Evolutionary conservation across 176 grass and related monocot species (phyloP).

Genomic region (Pontederia paniculata): DNA sequence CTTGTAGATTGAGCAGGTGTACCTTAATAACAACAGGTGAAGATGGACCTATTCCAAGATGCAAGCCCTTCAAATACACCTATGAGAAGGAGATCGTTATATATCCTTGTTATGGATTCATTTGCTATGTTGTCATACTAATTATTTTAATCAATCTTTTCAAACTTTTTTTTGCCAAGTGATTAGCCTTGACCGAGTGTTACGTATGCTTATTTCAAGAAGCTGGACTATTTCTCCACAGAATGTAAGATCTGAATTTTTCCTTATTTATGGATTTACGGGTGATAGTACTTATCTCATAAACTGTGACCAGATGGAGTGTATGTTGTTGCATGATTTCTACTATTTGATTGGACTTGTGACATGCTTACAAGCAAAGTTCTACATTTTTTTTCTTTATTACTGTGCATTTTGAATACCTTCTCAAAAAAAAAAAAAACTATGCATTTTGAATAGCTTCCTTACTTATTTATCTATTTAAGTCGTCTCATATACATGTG

Average conservation of each 20-base stretch:
- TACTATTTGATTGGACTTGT: no score
- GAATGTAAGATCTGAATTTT: constrained; percentile 55
- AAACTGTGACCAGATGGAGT: no score
- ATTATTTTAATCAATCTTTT: neutral
- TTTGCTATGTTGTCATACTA: constrained; percentile 9
- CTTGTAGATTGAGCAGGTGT: constrained; percentile 90
- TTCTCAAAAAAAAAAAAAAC: no score
- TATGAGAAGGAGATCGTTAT: constrained; percentile 99
- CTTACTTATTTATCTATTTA: no score
- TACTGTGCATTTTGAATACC: no score
- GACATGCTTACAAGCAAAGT: no score
- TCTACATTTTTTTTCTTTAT: neutral
- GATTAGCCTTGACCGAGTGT: constrained; percentile 43
- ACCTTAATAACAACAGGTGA: constrained; percentile 91
- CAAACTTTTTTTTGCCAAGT: constrained; percentile 11
- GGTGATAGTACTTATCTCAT: neutral
- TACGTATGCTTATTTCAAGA: constrained; percentile 98
- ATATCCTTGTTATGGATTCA: constrained; percentile 61
- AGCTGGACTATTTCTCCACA: constrained; percentile 96
- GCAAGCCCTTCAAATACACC: constrained; percentile 97
- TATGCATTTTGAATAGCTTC: no score
- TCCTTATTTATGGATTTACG: neutral
- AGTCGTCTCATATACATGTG: no score
- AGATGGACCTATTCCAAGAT: constrained; percentile 98
- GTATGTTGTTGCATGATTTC: no score